Conservation (phyloP, 2,329 filamentous ascomycete species). For the Trichoderma cornu-damae region DNA sequence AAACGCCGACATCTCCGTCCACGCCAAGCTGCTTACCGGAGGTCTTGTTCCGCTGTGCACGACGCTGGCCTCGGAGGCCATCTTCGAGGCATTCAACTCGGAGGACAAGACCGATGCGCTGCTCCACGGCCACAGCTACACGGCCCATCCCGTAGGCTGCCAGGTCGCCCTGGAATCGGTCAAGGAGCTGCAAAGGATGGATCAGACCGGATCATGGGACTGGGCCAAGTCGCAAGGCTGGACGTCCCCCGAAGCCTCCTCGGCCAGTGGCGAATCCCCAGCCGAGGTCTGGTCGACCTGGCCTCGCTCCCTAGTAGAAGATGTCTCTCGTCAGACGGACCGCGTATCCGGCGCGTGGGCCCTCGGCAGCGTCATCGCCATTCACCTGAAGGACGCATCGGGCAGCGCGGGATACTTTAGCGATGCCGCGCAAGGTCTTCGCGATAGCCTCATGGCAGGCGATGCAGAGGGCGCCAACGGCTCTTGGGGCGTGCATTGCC, state of each 20-base stretch:
- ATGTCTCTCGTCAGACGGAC: slow-evolving; percentile 49
- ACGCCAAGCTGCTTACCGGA: slow-evolving; percentile 80
- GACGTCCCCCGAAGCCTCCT: not conserved
- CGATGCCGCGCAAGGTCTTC: slow-evolving; percentile 41
- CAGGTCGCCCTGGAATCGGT: slow-evolving; percentile 69
- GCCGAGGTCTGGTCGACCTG: slow-evolving; percentile 61
- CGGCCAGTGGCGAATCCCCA: not conserved
- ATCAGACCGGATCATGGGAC: slow-evolving; percentile 52
- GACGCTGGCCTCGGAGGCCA: slow-evolving; percentile 66
- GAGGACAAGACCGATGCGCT: slow-evolving; percentile 72
- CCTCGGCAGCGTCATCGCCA: slow-evolving; percentile 68
- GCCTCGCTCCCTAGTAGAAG: slow-evolving; percentile 54
- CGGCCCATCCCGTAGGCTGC: slow-evolving; percentile 76
- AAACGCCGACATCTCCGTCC: slow-evolving; percentile 69
- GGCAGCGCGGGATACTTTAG: slow-evolving; percentile 44
- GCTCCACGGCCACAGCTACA: slow-evolving; percentile 82
- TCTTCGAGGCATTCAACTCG: slow-evolving; percentile 67
- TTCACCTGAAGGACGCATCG: slow-evolving; percentile 45
- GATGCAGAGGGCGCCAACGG: slow-evolving; percentile 25
- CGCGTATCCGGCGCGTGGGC: slow-evolving; percentile 64
- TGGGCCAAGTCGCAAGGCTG: slow-evolving; percentile 47
- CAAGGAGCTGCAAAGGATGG: slow-evolving; percentile 53
- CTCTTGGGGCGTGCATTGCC: slow-evolving; percentile 47
- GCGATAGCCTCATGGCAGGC: slow-evolving; percentile 32
- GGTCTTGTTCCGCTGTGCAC: slow-evolving; percentile 72